Base-by-base conservation (phyloP, 179 eudicot species). In the Nepenthes alata region DNA sequence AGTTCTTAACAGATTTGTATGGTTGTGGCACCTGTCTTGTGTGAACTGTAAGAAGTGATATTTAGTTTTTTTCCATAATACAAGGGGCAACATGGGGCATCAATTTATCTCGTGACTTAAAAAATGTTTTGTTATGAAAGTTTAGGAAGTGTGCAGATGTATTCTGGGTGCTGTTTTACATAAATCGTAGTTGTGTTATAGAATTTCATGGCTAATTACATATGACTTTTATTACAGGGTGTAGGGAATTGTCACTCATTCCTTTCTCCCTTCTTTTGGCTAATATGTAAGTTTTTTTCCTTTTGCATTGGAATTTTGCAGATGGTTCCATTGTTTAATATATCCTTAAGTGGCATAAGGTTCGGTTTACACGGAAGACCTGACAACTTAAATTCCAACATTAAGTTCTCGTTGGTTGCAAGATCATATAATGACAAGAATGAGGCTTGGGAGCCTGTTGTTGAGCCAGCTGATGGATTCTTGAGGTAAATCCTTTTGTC, bases 381-480 rank as follows among this genome's bases (percentile, higher is more conserved):
- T 25, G 85, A 81, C 65, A 79, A 75, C 75, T 71, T 77, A 70
- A 87, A 63, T 58, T 80, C 96, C 58, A 79, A 75, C 41, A 75
- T 94, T 57, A 81, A 78, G 66, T 94, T 94, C 75, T 90, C 96
- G 45, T 86, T 94, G 69, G 76, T 83, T 62, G 94, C 83, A 54
- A 79, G 96, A 79, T 94, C 97, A 59, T 94, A 82, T 78, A 94
- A 94, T 76, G 99, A 94, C 71, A 94, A 87, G 77, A 84, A 85
- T 69, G 99, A 94, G 56, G 55, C 84, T 8, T 90, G 97, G 99
- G 99, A 94, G 80, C 97, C 99, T 66, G 78, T 94, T 69, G 76
- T 91, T 62, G 99, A 94, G 79, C 91, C 95, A 57, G 87, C 86
- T 68, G 99, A 94, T 78, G 97, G 95, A 68, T 81, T 77, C 69